Conservation (phyloP, 1,284 basidiomycete species). For the Lentinula novae-zelandiae region DNA sequence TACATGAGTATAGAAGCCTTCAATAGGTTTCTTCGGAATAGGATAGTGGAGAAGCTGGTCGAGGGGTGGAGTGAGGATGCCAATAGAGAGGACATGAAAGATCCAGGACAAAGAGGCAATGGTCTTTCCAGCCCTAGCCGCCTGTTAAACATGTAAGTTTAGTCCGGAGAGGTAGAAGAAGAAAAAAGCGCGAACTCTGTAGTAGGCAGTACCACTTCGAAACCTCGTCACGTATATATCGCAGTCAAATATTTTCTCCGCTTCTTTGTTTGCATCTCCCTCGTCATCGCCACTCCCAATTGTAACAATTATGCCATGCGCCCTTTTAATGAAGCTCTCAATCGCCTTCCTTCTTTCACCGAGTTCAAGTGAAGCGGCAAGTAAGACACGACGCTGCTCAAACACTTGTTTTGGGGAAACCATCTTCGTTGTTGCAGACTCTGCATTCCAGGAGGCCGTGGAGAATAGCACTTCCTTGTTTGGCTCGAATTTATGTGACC, state of each 20-base stretch:
- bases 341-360: conserved; percentile 49
- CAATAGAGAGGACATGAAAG: conserved; percentile 69
- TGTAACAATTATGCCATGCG: conserved; percentile 51
- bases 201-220: conserved; percentile 66
- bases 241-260: conserved; percentile 42
- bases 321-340: conserved; percentile 50
- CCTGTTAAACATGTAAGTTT: conserved; percentile 34
- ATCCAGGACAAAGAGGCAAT: conserved; percentile 82
- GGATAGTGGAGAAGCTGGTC: conserved; percentile 61
- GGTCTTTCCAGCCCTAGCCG: conserved; percentile 52
- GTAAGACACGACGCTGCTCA: conserved; percentile 52
- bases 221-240: conserved; percentile 71
- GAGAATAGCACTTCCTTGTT: conserved; percentile 44
- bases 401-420: conserved; percentile 32
- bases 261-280: conserved; percentile 30
- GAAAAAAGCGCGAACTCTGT: conserved; percentile 40
- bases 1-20: conserved; percentile 43
- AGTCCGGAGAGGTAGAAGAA: not conserved
- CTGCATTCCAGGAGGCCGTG: conserved; percentile 26
- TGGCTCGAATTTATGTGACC: conserved; percentile 27
- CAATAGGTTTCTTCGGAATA: conserved; percentile 39
- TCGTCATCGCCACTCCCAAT: conserved; percentile 26
- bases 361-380: conserved; percentile 55
- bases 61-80: conserved; percentile 59
- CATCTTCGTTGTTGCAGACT: conserved; percentile 19